These are phyloP conservation scores for Leccinum pellstonianum DNA, from an alignment of 768 basidiomycete genomes.

Conservation along the genomic window DNA sequence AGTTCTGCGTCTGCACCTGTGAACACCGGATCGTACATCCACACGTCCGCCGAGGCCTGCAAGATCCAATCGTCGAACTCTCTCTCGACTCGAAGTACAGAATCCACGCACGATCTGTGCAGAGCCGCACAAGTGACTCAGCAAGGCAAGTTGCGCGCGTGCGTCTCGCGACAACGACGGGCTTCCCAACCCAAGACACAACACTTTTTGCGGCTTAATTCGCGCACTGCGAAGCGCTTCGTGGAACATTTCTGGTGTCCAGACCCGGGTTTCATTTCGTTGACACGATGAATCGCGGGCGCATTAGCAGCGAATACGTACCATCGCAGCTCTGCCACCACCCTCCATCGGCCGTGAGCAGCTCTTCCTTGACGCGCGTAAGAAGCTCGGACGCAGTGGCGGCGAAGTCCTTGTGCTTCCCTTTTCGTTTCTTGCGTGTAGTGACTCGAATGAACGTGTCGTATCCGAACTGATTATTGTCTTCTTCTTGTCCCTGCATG, in stretches of 20 bases:
- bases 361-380: conserved; percentile 44
- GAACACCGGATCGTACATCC: conserved; percentile 74
- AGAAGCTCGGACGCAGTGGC: conserved; percentile 40
- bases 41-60: conserved; percentile 50
- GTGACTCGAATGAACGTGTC: conserved; percentile 51
- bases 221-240: conserved; percentile 30
- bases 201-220: conserved; percentile 34
- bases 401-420: conserved; percentile 33
- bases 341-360: conserved; percentile 43
- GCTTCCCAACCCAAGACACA: conserved; percentile 77
- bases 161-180: conserved; percentile 61
- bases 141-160: conserved; percentile 66
- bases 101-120: conserved; percentile 58
- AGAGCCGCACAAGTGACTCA: conserved; percentile 51
- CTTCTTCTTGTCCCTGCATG: conserved; percentile 18
- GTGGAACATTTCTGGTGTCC: conserved; percentile 36
- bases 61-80: neutral
- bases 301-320: conserved; percentile 37
- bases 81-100: conserved; percentile 1
- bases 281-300: conserved; percentile 4
- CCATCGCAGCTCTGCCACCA: conserved; percentile 60
- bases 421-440: conserved; percentile 50
- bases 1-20: conserved; percentile 55
- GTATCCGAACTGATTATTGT: conserved; percentile 35
- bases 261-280: neutral